A percentile compares a stretch with the other conserved stretches of the same genome.
Evolutionary conservation across 768 basidiomycete genomes (phyloP).

Genomic region (Agaricus sinodeliciosus): DNA sequence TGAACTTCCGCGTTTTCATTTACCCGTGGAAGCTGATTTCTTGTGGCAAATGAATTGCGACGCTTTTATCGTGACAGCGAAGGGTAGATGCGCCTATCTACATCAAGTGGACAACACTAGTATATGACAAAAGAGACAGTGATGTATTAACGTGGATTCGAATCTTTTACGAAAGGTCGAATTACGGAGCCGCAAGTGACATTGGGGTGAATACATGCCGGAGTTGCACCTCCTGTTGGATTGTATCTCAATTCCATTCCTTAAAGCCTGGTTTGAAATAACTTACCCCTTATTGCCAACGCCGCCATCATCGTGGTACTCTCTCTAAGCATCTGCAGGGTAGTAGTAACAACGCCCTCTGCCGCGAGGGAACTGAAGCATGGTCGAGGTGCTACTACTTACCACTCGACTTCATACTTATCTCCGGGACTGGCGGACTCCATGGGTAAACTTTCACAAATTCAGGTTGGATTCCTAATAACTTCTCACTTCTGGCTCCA

Average conservation of each 20-base stretch:
- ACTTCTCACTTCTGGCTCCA: background rate
- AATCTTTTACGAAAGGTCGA: background rate
- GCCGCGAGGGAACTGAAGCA: too few relatives aligned
- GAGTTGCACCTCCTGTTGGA: background rate
- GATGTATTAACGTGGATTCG: background rate
- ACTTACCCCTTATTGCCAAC: too few relatives aligned
- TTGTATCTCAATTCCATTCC: background rate
- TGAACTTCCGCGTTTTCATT: constrained; percentile 5
- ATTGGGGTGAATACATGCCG: constrained; percentile 1
- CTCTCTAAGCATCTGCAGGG: too few relatives aligned
- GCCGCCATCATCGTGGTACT: too few relatives aligned
- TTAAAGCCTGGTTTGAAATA: too few relatives aligned
- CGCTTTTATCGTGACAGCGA: background rate
- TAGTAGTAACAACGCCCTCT: too few relatives aligned
- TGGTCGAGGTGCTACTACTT: too few relatives aligned
- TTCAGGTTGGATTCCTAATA: background rate
- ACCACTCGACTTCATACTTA: background rate
- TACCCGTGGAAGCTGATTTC: background rate
- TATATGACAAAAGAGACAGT: background rate
- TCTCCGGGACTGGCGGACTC: background rate
- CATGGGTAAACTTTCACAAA: background rate
- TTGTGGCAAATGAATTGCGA: background rate
- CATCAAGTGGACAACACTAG: background rate
- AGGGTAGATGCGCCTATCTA: background rate
- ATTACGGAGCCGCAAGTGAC: constrained; percentile 4